Evolutionary conservation across 2,329 filamentous ascomycete species (phyloP).

Genomic region (Aureobasidium pullulans): DNA sequence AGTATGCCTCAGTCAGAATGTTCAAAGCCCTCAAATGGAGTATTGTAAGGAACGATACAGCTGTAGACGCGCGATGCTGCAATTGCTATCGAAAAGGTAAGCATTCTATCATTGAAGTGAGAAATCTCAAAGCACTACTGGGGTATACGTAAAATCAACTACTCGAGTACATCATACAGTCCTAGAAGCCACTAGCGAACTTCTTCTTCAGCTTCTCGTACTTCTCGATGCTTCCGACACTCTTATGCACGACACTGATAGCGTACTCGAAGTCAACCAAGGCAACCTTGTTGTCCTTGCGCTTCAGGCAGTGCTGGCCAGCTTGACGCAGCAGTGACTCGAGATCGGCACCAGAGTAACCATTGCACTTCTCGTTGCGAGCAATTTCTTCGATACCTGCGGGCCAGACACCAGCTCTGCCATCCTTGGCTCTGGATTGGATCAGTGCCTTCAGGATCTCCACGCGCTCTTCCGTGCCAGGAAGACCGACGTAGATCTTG

Average conservation of each 20-base stretch:
- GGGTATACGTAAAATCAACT: not conserved
- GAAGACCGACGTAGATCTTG: constrained; percentile 82
- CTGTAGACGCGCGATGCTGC: too few relatives aligned
- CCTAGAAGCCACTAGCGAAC: constrained; percentile 9
- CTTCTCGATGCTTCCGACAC: constrained; percentile 50
- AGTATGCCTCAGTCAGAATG: not conserved
- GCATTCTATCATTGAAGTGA: not conserved
- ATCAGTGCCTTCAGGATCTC: constrained; percentile 73
- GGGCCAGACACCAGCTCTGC: constrained; percentile 13
- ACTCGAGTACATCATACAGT: not conserved
- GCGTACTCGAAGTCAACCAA: constrained; percentile 41
- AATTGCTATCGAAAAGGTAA: not conserved
- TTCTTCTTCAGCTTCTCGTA: constrained; percentile 46
- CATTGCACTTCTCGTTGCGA: constrained; percentile 57
- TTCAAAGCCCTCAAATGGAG: too few relatives aligned
- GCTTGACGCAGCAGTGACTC: constrained; percentile 52
- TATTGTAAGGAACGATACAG: too few relatives aligned
- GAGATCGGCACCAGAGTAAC: constrained; percentile 68
- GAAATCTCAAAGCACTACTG: not conserved
- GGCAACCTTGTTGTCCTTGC: constrained; percentile 39
- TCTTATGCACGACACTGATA: constrained; percentile 36
- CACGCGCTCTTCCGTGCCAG: constrained; percentile 67
- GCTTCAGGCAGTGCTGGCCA: constrained; percentile 48
- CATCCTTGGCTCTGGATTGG: constrained; percentile 46
- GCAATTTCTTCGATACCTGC: constrained; percentile 47